Percentiles rank a stretch among this genome's conserved stretches.
Evolutionary conservation across 352 stramenopile species (phyloP).

Genomic region (Plasmopara muralis): DNA sequence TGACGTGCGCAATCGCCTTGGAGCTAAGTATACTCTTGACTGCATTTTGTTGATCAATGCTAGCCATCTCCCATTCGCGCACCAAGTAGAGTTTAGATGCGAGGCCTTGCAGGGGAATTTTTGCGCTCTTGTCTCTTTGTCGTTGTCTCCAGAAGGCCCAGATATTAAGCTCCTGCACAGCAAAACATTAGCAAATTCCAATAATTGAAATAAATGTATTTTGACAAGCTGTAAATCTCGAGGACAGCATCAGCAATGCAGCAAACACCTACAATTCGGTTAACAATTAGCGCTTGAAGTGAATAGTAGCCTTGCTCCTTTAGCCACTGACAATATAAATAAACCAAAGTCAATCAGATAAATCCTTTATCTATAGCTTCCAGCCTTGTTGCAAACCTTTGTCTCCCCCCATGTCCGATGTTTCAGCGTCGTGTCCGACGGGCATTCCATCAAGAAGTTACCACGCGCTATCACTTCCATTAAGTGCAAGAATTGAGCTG

Average conservation of each 20-base stretch:
- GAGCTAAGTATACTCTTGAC: conserved; percentile 15
- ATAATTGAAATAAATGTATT: background rate
- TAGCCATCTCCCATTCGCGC: conserved; percentile 39
- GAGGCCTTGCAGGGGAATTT: conserved; percentile 42
- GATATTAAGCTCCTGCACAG: conserved; percentile 48
- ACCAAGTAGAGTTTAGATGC: conserved; percentile 43
- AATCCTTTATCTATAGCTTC: background rate
- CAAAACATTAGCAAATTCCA: conserved; percentile 7
- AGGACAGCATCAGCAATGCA: background rate
- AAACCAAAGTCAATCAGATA: background rate
- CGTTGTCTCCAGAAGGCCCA: conserved; percentile 49
- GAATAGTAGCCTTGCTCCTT: conserved; percentile 52
- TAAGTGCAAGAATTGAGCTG: conserved; percentile 26
- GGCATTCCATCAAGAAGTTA: conserved; percentile 40
- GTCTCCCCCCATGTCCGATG: conserved; percentile 41
- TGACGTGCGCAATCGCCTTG: conserved; percentile 19
- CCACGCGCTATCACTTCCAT: conserved; percentile 52
- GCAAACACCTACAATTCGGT: conserved; percentile 58
- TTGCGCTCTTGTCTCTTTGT: conserved; percentile 20
- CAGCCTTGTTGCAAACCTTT: conserved; percentile 18
- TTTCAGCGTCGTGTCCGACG: conserved; percentile 28
- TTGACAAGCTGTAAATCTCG: background rate
- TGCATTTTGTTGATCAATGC: conserved; percentile 8
- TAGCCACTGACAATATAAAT: conserved; percentile 48
- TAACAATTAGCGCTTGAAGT: conserved; percentile 55